These are phyloP conservation scores for Hericium coralloides DNA, from an alignment of 768 basidiomycete species.

Conservation along the genomic window DNA sequence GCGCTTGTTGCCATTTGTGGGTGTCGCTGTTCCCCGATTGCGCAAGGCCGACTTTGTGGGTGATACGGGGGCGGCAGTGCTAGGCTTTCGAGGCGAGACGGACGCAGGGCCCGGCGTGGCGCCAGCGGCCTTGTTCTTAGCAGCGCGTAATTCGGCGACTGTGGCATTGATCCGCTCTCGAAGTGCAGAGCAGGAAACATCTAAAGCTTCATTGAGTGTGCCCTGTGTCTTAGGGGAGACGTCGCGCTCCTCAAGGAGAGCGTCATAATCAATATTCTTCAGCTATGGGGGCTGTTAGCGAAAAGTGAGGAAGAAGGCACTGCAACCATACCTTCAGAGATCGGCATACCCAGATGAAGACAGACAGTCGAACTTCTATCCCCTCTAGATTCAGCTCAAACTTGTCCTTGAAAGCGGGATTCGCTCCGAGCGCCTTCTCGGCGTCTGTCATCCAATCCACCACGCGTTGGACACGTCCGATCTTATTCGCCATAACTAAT, in stretches of 20 bases:
- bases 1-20: slow-evolving; percentile 8
- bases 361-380: slow-evolving; percentile 3
- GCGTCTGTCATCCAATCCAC: not conserved
- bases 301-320: not conserved
- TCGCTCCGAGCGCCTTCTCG: not conserved
- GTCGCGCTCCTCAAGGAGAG: not conserved
- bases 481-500: not conserved
- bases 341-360: slow-evolving; percentile 12
- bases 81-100: not conserved
- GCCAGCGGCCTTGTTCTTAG: not conserved
- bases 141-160: not conserved
- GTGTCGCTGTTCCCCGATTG: not conserved
- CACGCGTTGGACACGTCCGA: not conserved
- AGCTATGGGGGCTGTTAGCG: not conserved
- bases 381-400: not conserved
- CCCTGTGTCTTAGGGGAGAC: not conserved
- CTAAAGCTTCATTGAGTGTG: not conserved
- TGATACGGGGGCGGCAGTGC: slow-evolving; percentile 4
- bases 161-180: not conserved
- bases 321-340: slow-evolving; percentile 9
- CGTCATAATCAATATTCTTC: not conserved
- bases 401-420: not conserved
- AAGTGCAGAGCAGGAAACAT: not conserved
- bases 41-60: slow-evolving; percentile 12
- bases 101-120: too few relatives aligned